phyloP scores from a whole-genome alignment of 2,329 filamentous ascomycete species.

The Neonectria hederae region DNA sequence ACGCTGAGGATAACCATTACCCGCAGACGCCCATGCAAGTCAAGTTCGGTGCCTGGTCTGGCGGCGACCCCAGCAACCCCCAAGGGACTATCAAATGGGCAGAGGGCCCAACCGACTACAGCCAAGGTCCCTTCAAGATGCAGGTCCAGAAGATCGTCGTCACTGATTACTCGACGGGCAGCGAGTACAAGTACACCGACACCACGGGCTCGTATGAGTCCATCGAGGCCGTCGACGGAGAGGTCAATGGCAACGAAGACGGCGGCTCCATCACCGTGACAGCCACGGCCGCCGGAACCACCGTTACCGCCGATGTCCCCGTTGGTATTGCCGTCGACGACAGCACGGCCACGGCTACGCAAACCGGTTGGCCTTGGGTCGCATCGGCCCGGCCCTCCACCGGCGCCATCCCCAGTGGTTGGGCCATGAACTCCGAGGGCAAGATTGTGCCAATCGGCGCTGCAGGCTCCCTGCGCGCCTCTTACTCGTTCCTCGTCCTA shows the following conservation, averaged over 20 bases:
- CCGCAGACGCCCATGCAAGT: slow-evolving; percentile 96
- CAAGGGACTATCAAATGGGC: slow-evolving; percentile 91
- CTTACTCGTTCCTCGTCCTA: slow-evolving; percentile 39
- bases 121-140: slow-evolving; percentile 86
- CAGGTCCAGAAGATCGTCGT: slow-evolving; percentile 78
- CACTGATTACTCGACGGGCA: slow-evolving; percentile 93
- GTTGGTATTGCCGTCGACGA: slow-evolving; percentile 72
- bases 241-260: slow-evolving; percentile 74
- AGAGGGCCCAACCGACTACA: slow-evolving; percentile 85
- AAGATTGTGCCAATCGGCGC: slow-evolving; percentile 76
- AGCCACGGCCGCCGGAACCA: slow-evolving; percentile 68
- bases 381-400: slow-evolving; percentile 62
- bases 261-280: slow-evolving; percentile 62
- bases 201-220: slow-evolving; percentile 81
- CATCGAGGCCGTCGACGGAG: slow-evolving; percentile 82
- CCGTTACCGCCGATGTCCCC: slow-evolving; percentile 70
- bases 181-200: slow-evolving; percentile 83
- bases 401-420: slow-evolving; percentile 76
- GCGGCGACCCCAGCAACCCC: slow-evolving; percentile 82
- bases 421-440: slow-evolving; percentile 80
- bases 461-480: slow-evolving; percentile 44
- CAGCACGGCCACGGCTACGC: slow-evolving; percentile 61
- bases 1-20: slow-evolving; percentile 79
- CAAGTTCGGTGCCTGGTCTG: slow-evolving; percentile 92
- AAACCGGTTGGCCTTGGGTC: slow-evolving; percentile 76